Conservation (phyloP, 495 filamentous ascomycete species). For the Aspergillus biplanus region DNA sequence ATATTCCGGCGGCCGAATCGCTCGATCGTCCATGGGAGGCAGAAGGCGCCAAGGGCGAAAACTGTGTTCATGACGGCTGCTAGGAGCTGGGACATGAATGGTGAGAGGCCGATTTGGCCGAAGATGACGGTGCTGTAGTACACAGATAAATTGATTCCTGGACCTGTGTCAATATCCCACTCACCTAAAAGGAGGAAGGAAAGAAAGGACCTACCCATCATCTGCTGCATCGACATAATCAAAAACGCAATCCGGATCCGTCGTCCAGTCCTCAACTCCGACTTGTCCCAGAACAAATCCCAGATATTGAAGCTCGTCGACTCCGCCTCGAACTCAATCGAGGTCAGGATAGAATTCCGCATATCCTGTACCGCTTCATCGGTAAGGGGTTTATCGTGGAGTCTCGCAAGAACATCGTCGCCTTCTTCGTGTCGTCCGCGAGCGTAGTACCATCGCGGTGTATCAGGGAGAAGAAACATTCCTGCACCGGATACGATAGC, state of each 20-base stretch:
- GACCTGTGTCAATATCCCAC: no score
- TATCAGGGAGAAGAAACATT: slow-evolving; percentile 41
- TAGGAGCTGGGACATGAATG: slow-evolving; percentile 28
- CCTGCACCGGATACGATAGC: slow-evolving; percentile 30
- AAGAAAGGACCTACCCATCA: slow-evolving; percentile 24
- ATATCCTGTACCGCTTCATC: slow-evolving; percentile 19
- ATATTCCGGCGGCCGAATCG: slow-evolving; percentile 30
- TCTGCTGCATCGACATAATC: slow-evolving; percentile 30
- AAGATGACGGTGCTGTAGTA: slow-evolving; percentile 39
- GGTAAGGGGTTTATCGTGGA: slow-evolving; percentile 24
- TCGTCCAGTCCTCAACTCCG: slow-evolving; percentile 28
- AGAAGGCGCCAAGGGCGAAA: slow-evolving; percentile 18
- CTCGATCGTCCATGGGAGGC: slow-evolving; percentile 27
- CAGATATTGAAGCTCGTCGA: slow-evolving; percentile 18
- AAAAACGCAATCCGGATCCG: slow-evolving; percentile 34
- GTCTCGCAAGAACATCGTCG: slow-evolving; percentile 31
- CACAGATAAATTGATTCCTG: slow-evolving; percentile 29
- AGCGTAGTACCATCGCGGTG: slow-evolving; percentile 47
- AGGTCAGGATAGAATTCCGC: neutral
- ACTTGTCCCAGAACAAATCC: slow-evolving; percentile 32
- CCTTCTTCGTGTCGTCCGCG: slow-evolving; percentile 36
- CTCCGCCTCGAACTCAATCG: slow-evolving; percentile 8
- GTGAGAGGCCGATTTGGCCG: slow-evolving; percentile 30
- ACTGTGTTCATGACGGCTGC: slow-evolving; percentile 34
- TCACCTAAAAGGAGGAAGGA: neutral